phyloP scores from a whole-genome alignment of 2,329 filamentous ascomycete genomes.

The Neonectria neomacrospora region DNA sequence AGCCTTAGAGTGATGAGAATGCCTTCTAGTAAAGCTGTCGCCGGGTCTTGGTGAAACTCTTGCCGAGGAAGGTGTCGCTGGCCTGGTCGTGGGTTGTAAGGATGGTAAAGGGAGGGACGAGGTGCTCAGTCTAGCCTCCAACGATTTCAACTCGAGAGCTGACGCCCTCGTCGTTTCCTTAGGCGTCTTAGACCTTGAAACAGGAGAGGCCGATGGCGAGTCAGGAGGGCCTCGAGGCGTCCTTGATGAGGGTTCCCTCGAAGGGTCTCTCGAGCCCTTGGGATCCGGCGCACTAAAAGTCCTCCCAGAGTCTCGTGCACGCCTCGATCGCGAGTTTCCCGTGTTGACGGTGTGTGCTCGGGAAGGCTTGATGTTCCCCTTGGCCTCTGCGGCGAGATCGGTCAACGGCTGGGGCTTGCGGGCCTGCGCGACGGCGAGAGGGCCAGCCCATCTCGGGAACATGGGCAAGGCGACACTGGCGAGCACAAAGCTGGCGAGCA shows the following conservation, averaged over 20 bases:
- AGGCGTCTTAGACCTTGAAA: slow-evolving; percentile 47
- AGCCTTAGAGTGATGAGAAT: slow-evolving; percentile 70
- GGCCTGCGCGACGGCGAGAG: slow-evolving; percentile 83
- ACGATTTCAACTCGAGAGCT: slow-evolving; percentile 62
- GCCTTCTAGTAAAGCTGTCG: slow-evolving; percentile 65
- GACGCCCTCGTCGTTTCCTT: slow-evolving; percentile 57
- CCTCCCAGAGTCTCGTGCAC: slow-evolving; percentile 57
- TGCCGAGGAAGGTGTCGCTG: slow-evolving; percentile 68
- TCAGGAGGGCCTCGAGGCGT: slow-evolving; percentile 41
- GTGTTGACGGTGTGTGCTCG: slow-evolving; percentile 75
- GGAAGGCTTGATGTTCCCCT: slow-evolving; percentile 57
- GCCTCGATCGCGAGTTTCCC: slow-evolving; percentile 61
- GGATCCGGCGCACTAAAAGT: slow-evolving; percentile 58
- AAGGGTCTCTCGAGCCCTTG: slow-evolving; percentile 45
- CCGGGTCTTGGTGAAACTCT: slow-evolving; percentile 57
- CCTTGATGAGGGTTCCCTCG: slow-evolving; percentile 43
- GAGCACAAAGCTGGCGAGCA: slow-evolving; percentile 82
- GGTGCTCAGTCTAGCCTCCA: slow-evolving; percentile 73
- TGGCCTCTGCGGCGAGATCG: slow-evolving; percentile 49
- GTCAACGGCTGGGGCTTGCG: slow-evolving; percentile 71
- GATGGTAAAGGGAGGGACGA: slow-evolving; percentile 74
- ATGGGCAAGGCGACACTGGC: slow-evolving; percentile 80
- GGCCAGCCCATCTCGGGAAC: slow-evolving; percentile 81
- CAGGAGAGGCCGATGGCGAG: slow-evolving; percentile 36
- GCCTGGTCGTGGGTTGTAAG: slow-evolving; percentile 62